phyloP scores from a whole-genome alignment of 331 rosid species.

The Prunus yedoensis region DNA sequence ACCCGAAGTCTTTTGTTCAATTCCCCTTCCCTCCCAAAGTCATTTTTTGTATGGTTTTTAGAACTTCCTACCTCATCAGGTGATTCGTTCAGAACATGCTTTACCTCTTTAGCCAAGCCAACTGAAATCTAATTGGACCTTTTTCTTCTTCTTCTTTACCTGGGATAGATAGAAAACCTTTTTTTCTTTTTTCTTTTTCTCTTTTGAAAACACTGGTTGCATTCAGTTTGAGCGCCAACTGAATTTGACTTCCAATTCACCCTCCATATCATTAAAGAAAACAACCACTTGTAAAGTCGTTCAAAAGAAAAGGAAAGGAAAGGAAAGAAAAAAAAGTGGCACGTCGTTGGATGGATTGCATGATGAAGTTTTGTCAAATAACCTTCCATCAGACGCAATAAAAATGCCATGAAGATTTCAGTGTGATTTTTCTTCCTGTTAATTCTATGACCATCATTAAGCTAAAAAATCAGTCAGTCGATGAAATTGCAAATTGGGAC shows the following conservation, averaged over 20 bases:
- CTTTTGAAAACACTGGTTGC: background rate
- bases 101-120: too few species aligned
- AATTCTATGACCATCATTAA: background rate
- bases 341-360: background rate
- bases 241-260: background rate
- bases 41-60: too few species aligned
- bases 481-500: background rate
- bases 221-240: background rate
- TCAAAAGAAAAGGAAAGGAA: background rate
- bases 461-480: background rate
- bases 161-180: background rate
- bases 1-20: too few species aligned
- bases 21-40: too few species aligned
- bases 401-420: too few species aligned
- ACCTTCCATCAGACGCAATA: constrained; percentile 2
- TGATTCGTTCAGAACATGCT: too few species aligned
- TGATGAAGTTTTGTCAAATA: background rate
- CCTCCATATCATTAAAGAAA: background rate
- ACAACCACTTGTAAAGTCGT: background rate
- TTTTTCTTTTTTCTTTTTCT: background rate
- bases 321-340: background rate
- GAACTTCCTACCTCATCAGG: too few species aligned
- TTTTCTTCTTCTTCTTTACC: background rate
- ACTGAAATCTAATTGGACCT: background rate
- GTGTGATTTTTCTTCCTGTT: too few species aligned